Conservation (phyloP, 2,329 filamentous ascomycete species). For the Pestalotiopsis sp. region DNA sequence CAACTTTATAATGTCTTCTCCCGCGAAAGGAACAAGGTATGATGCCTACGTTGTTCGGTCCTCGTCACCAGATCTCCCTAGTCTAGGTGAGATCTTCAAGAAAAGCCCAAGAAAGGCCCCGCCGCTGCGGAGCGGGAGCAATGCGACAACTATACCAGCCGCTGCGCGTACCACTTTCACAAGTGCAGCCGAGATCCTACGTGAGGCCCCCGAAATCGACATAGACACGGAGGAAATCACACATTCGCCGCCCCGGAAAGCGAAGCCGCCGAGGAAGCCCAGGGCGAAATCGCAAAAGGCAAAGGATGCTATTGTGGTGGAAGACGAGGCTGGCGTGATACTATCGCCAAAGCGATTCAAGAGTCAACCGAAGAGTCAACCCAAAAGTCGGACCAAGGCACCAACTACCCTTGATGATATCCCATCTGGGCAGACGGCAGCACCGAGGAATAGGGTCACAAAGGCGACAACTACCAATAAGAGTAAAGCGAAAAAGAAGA, state of each 20-base stretch:
- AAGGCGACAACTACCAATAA: conserved; percentile 15
- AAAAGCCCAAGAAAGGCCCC: conserved; percentile 33
- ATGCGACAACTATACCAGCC: conserved; percentile 37
- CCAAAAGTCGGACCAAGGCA: conserved; percentile 20
- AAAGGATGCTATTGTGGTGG: conserved; percentile 14
- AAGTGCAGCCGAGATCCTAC: conserved; percentile 41
- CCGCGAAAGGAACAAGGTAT: conserved; percentile 20
- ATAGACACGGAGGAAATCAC: conserved; percentile 28
- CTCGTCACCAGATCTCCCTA: conserved; percentile 58
- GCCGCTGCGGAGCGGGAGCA: conserved; percentile 36
- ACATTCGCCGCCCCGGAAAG: conserved; percentile 22
- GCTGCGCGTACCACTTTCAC: conserved; percentile 40
- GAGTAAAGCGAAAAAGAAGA: conserved; percentile 25
- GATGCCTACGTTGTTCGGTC: conserved; percentile 37
- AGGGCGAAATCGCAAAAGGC: conserved; percentile 11
- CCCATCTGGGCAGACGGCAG: conserved; percentile 9
- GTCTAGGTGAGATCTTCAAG: conserved; percentile 49
- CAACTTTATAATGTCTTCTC: conserved; percentile 31
- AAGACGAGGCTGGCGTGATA: conserved; percentile 16
- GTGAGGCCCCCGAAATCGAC: conserved; percentile 33
- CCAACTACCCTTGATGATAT: conserved; percentile 10
- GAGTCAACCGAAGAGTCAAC: conserved; percentile 35
- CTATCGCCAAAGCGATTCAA: conserved; percentile 28
- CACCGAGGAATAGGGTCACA: conserved; percentile 15
- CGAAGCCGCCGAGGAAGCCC: conserved; percentile 18